Conservation (phyloP, 257 asterid genomes). For the Orobanche coerulescens region DNA sequence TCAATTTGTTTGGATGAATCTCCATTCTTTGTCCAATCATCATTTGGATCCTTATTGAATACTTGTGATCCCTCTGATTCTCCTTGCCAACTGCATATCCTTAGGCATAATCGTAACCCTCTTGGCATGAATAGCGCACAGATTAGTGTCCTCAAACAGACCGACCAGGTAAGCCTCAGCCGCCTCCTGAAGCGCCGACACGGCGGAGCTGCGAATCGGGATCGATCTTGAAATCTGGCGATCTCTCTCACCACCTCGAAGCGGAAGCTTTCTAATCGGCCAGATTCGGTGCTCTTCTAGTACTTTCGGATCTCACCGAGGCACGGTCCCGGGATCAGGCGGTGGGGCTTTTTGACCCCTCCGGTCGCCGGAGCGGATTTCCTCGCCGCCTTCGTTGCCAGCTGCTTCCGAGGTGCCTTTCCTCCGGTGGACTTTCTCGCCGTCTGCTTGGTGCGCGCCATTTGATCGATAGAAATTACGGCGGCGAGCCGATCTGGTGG, state of each 20-base stretch:
- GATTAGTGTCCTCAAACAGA: too few relatives aligned
- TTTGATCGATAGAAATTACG: too few relatives aligned
- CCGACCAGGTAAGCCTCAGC: too few relatives aligned
- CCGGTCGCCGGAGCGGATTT: conserved; percentile 30
- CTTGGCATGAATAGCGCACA: too few relatives aligned
- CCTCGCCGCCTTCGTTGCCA: conserved; percentile 30
- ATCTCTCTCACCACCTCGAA: conserved; percentile 28
- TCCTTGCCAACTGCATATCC: conserved; percentile 30
- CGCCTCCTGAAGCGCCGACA: too few relatives aligned
- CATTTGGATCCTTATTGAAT: too few relatives aligned
- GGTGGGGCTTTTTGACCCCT: conserved; percentile 29
- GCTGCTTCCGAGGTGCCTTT: conserved; percentile 31
- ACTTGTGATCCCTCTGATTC: conserved; percentile 31
- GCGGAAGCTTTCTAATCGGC: conserved; percentile 26
- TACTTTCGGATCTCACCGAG: conserved; percentile 27
- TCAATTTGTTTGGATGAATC: too few relatives aligned
- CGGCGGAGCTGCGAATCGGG: conserved; percentile 31
- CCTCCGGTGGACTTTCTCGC: conserved; percentile 31
- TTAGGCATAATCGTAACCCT: conserved; percentile 31
- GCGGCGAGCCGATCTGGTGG: too few relatives aligned
- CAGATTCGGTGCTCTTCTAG: conserved; percentile 30
- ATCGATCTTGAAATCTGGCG: conserved; percentile 28
- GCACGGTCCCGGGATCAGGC: conserved; percentile 27
- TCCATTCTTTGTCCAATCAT: too few relatives aligned
- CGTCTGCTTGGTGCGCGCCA: conserved; percentile 32